These are phyloP conservation scores for Pythium plurisporium DNA, from an alignment of 352 stramenopile genomes.

Conservation along the genomic window DNA sequence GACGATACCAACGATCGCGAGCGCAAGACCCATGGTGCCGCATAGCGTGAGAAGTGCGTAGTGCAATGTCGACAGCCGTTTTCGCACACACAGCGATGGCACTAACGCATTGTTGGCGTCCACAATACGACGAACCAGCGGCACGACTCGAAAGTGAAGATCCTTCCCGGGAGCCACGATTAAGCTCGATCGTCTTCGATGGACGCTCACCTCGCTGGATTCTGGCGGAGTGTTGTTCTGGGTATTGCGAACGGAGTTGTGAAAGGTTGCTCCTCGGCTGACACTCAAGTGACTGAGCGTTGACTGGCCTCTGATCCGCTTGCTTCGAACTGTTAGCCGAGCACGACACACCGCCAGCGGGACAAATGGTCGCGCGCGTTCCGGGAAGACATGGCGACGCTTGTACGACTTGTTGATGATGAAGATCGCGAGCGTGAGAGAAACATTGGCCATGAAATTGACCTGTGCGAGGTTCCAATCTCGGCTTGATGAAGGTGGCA, in stretches of 20 bases:
- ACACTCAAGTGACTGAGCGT: neutral
- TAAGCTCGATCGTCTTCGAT: neutral
- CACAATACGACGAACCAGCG: constrained; percentile 6
- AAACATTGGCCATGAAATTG: constrained; percentile 23
- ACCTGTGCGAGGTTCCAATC: constrained; percentile 15
- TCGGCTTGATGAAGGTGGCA: neutral
- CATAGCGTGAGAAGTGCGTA: constrained; percentile 3
- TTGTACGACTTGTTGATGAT: constrained; percentile 26
- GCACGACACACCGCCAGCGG: constrained; percentile 14
- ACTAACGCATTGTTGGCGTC: constrained; percentile 4
- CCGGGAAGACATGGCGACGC: constrained; percentile 10
- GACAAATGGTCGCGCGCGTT: constrained; percentile 1
- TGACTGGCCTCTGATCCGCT: neutral
- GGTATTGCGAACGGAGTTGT: neutral
- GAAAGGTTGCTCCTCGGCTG: neutral
- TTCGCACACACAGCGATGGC: neutral
- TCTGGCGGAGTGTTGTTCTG: neutral
- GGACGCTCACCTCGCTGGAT: neutral
- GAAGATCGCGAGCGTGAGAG: constrained; percentile 19
- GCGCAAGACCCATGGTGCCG: constrained; percentile 2
- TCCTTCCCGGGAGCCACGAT: neutral
- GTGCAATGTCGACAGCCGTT: neutral
- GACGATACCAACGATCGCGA: neutral
- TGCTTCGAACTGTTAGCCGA: constrained; percentile 4
- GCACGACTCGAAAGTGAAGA: constrained; percentile 11